A percentile compares a stretch with the other conserved stretches of the same genome.
These are phyloP conservation scores for Ambispora gerdemannii DNA, from an alignment of 192 early-diverging fungal species.

Conservation along the genomic window DNA sequence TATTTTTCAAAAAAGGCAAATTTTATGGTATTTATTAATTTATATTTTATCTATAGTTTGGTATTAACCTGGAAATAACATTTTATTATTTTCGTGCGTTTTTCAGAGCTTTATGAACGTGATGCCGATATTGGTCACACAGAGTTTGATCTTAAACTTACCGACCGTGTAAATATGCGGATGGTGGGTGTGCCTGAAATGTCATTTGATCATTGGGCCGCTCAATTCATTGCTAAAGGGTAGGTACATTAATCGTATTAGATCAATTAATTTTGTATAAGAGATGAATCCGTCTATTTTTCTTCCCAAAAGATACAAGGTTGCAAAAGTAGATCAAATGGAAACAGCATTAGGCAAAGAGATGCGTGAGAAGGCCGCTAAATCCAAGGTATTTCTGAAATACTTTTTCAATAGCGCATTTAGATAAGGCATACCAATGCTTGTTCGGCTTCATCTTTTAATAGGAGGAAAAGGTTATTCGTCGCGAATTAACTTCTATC, in stretches of 20 bases:
- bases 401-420: not conserved
- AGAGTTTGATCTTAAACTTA: slow-evolving; percentile 94
- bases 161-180: slow-evolving; percentile 96
- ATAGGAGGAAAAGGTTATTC: slow-evolving; percentile 77
- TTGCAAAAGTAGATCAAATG: slow-evolving; percentile 97
- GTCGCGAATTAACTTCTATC: slow-evolving; percentile 79
- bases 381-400: slow-evolving; percentile 34
- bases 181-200: slow-evolving; percentile 98
- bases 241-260: slow-evolving; percentile 36
- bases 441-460: slow-evolving; percentile 32
- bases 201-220: slow-evolving; percentile 92
- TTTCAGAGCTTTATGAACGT: slow-evolving; percentile 92
- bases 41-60: not conserved
- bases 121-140: slow-evolving; percentile 96
- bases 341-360: slow-evolving; percentile 91
- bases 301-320: slow-evolving; percentile 53
- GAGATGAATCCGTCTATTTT: not conserved
- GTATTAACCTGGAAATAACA: not conserved
- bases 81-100: slow-evolving; percentile 20
- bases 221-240: slow-evolving; percentile 93
- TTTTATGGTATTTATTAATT: slow-evolving; percentile 63
- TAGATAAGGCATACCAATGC: no score
- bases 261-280: no score
- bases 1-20: slow-evolving; percentile 99
- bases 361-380: slow-evolving; percentile 71